Evolutionary conservation across 1,284 basidiomycete genomes (phyloP).

Genomic region (Mycena citricolor): DNA sequence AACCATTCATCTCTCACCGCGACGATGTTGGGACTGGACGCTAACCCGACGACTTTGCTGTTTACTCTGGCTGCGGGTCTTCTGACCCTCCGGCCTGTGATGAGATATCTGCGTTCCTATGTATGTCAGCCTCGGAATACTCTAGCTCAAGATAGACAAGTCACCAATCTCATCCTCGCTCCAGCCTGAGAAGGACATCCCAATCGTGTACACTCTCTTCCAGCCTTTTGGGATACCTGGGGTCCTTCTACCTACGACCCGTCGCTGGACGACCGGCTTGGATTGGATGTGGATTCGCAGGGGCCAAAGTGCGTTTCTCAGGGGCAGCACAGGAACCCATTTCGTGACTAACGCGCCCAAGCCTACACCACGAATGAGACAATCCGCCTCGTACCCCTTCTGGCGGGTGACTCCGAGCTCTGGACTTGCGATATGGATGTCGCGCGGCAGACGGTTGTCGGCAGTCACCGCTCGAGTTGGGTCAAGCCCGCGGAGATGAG

Average conservation of each 20-base stretch:
- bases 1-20: no score
- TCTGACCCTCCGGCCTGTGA: no score
- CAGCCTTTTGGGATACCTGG: constrained; percentile 40
- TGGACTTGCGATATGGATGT: constrained; percentile 51
- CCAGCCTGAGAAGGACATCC: no score
- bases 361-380: constrained; percentile 35
- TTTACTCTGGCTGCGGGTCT: no score
- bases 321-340: no score
- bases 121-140: no score
- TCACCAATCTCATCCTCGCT: no score
- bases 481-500: constrained; percentile 39
- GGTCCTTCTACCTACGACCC: constrained; percentile 36
- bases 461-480: constrained; percentile 41
- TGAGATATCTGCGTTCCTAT: no score
- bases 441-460: constrained; percentile 41
- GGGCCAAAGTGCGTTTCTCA: constrained; percentile 10
- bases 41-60: no score
- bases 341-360: not conserved
- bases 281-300: constrained; percentile 17
- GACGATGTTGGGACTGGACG: no score
- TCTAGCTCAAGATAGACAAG: no score
- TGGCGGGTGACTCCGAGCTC: constrained; percentile 37
- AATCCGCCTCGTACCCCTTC: constrained; percentile 43
- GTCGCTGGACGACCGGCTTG: constrained; percentile 39
- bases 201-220: constrained; percentile 40